Evolutionary conservation across 176 grass and related monocot genomes (phyloP), one percentile per base, ranked within the genome.

Genomic region (Aegilops sharonensis): DNA sequence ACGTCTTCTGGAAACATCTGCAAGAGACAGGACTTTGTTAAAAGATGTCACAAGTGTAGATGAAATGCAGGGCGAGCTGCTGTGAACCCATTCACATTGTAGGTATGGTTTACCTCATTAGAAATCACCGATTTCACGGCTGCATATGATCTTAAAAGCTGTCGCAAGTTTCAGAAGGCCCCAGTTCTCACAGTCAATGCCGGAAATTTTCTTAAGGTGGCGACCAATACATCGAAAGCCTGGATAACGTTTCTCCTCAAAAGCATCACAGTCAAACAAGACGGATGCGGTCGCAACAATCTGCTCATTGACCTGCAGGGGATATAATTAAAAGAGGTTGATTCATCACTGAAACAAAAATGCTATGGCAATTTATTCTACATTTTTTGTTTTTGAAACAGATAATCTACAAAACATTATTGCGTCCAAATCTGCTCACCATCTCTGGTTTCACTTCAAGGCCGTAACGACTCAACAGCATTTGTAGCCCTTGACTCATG

Each of bases 91-190:
- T 45, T 78, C 17, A 20, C 24, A 84, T 43, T 34, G 13, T 47
- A 4, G 1, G 45, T 62, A 83, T 21, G 36, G 59, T 66, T 84
- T 66, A 85, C 83, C 72, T 85, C 11, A 84, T 23, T 12, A 76
- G 6, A 27, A 27, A 65, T 76, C 39, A 1, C 8, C 57, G 7
- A 52, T 32, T 77, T 66, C 18, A 36, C 0, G 83, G 40, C 11
- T 36, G 74, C 72, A 67, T 77, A 67, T 77, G 39, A 85, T 77
- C 8, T 85, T 85, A 66, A 85, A 76, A 77, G 60, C 72, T 52
- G 29, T 23, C 9, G 29, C 72, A 50, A 77, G 27, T 54, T 76
- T 17, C 60, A 77, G 6, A 24, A n/a, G 5, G 4, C 12, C 11
- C 72, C 72, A 66, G 15, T 52, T 77, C 83, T 36, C n/a, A 15